phyloP scores from a whole-genome alignment of 2,329 filamentous ascomycete genomes.

The Leptographium galeiforme region DNA sequence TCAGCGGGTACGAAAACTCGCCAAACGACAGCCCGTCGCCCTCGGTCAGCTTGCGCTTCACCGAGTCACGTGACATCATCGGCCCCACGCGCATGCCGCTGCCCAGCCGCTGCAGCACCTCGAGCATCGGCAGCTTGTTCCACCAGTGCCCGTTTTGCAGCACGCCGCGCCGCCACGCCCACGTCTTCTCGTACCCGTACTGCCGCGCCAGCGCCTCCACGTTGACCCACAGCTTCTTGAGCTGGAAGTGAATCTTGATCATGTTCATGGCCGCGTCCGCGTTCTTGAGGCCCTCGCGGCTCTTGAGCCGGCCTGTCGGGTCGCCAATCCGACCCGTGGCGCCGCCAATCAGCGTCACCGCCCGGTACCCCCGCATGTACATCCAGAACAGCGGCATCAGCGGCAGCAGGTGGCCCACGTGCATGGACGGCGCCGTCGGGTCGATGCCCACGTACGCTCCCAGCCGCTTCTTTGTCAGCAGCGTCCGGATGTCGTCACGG shows the following conservation, averaged over 20 bases:
- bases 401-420: slow-evolving; percentile 68
- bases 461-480: slow-evolving; percentile 52
- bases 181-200: slow-evolving; percentile 50
- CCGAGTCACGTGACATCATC: slow-evolving; percentile 80
- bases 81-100: slow-evolving; percentile 63
- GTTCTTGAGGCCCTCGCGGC: slow-evolving; percentile 39
- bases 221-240: slow-evolving; percentile 61
- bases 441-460: slow-evolving; percentile 73
- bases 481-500: slow-evolving; percentile 40
- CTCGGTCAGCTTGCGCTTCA: slow-evolving; percentile 56
- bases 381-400: slow-evolving; percentile 79
- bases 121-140: slow-evolving; percentile 54
- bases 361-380: slow-evolving; percentile 60
- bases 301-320: slow-evolving; percentile 55
- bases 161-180: slow-evolving; percentile 53
- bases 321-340: slow-evolving; percentile 70
- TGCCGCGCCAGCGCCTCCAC: slow-evolving; percentile 52
- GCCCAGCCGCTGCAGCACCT: slow-evolving; percentile 64
- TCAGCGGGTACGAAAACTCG: slow-evolving; percentile 83
- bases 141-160: slow-evolving; percentile 81
- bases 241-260: slow-evolving; percentile 53
- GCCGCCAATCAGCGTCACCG: slow-evolving; percentile 56
- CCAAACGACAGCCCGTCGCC: slow-evolving; percentile 89
- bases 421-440: slow-evolving; percentile 65
- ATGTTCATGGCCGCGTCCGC: slow-evolving; percentile 48